Percentiles rank a stretch among this genome's conserved stretches.
These are phyloP conservation scores for Leccinum obscurum DNA, from an alignment of 768 basidiomycete genomes.

Conservation along the genomic window DNA sequence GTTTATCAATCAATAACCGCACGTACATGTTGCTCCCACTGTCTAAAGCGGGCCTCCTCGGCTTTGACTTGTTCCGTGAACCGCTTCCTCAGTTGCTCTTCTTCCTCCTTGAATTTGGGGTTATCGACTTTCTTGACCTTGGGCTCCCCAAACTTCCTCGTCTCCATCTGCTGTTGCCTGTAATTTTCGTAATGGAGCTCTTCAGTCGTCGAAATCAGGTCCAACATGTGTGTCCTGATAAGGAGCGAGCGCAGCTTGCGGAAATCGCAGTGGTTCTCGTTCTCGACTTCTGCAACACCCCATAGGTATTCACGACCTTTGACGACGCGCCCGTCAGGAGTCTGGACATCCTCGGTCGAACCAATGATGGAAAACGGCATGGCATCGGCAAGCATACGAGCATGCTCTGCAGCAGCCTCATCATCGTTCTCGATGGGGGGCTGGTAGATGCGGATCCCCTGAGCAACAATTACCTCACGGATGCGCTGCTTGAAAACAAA, in stretches of 20 bases:
- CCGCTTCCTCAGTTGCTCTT: conserved; percentile 92
- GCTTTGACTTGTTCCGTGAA: conserved; percentile 99
- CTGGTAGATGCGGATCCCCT: conserved; percentile 93
- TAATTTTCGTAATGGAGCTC: conserved; percentile 98
- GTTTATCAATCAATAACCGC: background rate
- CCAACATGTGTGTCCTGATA: conserved; percentile 98
- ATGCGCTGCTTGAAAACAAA: conserved; percentile 91
- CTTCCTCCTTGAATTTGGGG: conserved; percentile 99
- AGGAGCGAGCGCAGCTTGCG: conserved; percentile 93
- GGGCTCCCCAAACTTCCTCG: conserved; percentile 97
- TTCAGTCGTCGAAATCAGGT: conserved; percentile 94
- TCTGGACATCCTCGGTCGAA: conserved; percentile 91
- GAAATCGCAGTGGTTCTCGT: conserved; percentile 99
- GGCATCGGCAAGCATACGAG: conserved; percentile 80
- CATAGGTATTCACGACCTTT: conserved; percentile 99
- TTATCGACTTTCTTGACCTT: conserved; percentile 99
- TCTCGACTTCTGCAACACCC: conserved; percentile 99
- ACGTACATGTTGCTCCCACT: conserved; percentile 98
- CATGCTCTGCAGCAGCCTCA: conserved; percentile 84
- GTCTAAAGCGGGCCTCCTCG: conserved; percentile 95
- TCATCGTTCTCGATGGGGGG: conserved; percentile 91
- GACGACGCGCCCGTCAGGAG: conserved; percentile 85
- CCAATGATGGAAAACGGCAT: conserved; percentile 99
- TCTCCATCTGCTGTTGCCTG: conserved; percentile 99
- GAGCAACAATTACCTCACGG: conserved; percentile 86